Evolutionary conservation across 176 grass and related monocot species (phyloP).

Genomic region (Carex cristatella): DNA sequence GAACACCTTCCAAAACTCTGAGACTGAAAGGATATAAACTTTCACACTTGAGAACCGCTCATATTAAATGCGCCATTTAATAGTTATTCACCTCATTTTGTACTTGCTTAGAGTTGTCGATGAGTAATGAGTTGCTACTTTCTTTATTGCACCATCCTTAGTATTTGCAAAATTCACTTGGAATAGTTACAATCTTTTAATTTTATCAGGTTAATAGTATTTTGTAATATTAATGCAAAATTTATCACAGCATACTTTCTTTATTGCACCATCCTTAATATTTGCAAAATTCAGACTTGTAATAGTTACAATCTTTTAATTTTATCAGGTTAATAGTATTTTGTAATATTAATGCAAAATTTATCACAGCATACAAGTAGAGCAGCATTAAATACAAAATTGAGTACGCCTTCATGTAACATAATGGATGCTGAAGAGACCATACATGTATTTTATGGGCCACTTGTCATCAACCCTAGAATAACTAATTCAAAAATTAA

Average conservation of each 20-base stretch:
- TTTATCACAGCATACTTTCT: background rate
- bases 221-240: background rate
- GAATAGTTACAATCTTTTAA: background rate
- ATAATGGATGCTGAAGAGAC: background rate
- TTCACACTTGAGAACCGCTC: slow-evolving; percentile 24
- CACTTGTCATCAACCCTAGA: background rate
- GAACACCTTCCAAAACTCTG: background rate
- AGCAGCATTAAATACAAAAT: background rate
- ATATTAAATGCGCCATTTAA: slow-evolving; percentile 23
- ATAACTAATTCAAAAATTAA: background rate
- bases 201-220: background rate
- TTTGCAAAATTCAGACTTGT: background rate
- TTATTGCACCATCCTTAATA: slow-evolving; percentile 12
- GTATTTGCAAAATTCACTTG: background rate
- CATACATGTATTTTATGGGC: background rate
- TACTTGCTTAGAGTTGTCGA: slow-evolving; percentile 11
- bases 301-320: background rate
- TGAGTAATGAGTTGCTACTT: slow-evolving; percentile 1
- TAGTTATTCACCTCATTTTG: slow-evolving; percentile 13
- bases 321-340: background rate
- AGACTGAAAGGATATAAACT: slow-evolving; percentile 24
- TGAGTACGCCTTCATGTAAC: background rate
- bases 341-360: background rate
- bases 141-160: slow-evolving; percentile 16
- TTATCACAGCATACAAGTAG: background rate